Percentiles rank a stretch among this genome's conserved stretches.
Evolutionary conservation across 768 basidiomycete species (phyloP).

Genomic region (Calocybe indica): DNA sequence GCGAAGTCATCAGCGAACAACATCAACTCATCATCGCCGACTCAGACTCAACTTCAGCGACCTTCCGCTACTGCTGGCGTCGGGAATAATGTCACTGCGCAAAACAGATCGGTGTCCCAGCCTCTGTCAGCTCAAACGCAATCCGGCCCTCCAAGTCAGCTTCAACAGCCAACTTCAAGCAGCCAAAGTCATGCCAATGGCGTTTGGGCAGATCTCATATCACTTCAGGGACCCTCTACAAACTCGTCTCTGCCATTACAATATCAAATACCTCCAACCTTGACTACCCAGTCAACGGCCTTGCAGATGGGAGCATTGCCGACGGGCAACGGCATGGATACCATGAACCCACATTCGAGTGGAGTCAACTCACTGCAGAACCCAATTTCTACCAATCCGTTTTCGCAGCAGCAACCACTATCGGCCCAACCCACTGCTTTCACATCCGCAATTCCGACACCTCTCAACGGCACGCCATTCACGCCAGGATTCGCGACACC

Average conservation of each 20-base stretch:
- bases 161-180: conserved; percentile 16
- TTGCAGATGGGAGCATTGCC: no score
- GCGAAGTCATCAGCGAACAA: conserved; percentile 8
- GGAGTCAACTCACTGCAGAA: no score
- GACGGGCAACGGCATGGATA: no score
- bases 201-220: conserved; percentile 57
- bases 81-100: no score
- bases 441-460: conserved; percentile 1
- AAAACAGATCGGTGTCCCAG: conserved; percentile 13
- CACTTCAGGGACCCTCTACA: conserved; percentile 36
- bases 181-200: conserved; percentile 19
- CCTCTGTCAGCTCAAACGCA: conserved; percentile 15
- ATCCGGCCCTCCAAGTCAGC: conserved; percentile 13
- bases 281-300: background rate
- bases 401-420: background rate
- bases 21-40: conserved; percentile 8
- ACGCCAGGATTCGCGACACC: conserved; percentile 17
- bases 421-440: conserved; percentile 7
- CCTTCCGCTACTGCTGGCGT: no score
- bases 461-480: conserved; percentile 4
- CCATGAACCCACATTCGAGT: no score
- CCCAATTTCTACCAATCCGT: no score
- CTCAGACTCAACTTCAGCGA: conserved; percentile 4
- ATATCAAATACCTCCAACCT: conserved; percentile 20
- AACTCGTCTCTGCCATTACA: conserved; percentile 51